These are phyloP conservation scores for Globisporangium cystogenes DNA, from an alignment of 352 stramenopile genomes.

Conservation along the genomic window DNA sequence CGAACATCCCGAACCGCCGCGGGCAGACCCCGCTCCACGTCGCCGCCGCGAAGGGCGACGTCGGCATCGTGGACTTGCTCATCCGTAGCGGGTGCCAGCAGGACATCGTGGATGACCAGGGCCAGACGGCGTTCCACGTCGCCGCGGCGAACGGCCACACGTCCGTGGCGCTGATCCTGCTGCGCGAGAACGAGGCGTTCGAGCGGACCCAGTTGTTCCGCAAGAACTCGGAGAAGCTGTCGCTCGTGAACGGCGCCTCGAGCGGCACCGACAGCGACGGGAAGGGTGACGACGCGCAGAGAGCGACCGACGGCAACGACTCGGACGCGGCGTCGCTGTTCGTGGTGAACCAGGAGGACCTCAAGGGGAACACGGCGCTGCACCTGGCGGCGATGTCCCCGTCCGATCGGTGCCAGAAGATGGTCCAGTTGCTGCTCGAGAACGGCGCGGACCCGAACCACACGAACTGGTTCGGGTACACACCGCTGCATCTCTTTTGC, in stretches of 20 bases:
- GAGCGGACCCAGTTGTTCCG: conserved; percentile 8
- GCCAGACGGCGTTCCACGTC: conserved; percentile 77
- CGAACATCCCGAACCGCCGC: conserved; percentile 74
- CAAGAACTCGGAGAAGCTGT: conserved; percentile 9
- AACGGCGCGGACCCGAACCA: conserved; percentile 73
- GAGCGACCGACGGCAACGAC: conserved; percentile 8
- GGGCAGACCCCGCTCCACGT: conserved; percentile 73
- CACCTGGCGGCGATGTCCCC: conserved; percentile 83
- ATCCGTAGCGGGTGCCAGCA: conserved; percentile 65
- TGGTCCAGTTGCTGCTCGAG: conserved; percentile 74
- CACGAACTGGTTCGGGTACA: conserved; percentile 86
- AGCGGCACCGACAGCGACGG: conserved; percentile 5
- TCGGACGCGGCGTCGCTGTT: conserved; percentile 26
- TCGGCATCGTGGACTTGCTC: conserved; percentile 74
- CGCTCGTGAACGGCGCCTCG: conserved; percentile 7
- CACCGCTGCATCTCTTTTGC: conserved; percentile 79
- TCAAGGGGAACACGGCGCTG: conserved; percentile 81
- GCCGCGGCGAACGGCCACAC: conserved; percentile 77
- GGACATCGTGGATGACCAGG: conserved; percentile 77
- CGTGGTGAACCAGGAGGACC: conserved; percentile 75
- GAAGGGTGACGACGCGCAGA: conserved; percentile 10
- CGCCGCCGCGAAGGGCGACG: conserved; percentile 55
- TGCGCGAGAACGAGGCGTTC: conserved; percentile 56
- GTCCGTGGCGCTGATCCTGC: conserved; percentile 57
- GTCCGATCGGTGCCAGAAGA: conserved; percentile 73